These are phyloP conservation scores for Posidonia oceanica DNA, from an alignment of 116 monocot genomes.

Conservation along the genomic window DNA sequence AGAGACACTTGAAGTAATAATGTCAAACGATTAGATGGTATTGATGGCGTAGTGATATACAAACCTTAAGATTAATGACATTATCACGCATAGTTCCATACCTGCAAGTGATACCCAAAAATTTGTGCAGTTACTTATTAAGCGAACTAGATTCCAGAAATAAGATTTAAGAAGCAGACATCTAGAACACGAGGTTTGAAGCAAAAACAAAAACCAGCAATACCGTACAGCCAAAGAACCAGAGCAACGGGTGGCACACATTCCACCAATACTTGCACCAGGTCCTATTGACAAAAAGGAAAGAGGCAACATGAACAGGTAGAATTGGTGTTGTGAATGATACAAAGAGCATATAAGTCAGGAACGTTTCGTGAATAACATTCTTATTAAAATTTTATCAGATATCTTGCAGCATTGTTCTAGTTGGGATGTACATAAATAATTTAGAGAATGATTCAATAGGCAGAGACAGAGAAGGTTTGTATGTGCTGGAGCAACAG, in stretches of 20 bases:
- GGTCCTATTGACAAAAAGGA: constrained; percentile 46
- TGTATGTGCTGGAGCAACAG: too few species aligned
- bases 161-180: not conserved
- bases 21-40: too few species aligned
- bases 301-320: not conserved
- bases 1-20: too few species aligned
- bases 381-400: too few species aligned
- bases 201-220: constrained; percentile 7
- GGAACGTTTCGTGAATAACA: too few species aligned
- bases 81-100: constrained; percentile 99
- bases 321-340: not conserved
- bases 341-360: too few species aligned
- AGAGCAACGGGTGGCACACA: constrained; percentile 99
- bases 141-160: not conserved
- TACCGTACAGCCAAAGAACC: constrained; percentile 99
- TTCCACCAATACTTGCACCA: constrained; percentile 96
- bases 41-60: not conserved
- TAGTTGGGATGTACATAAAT: too few species aligned
- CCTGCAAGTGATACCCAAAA: constrained; percentile 58
- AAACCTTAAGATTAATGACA: constrained; percentile 86
- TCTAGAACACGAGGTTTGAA: not conserved
- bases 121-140: constrained; percentile 12
- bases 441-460: too few species aligned
- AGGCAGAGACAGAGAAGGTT: too few species aligned
- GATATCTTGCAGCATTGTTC: too few species aligned